Conservation (phyloP, 768 basidiomycete species). For the Coprinopsis sp. region DNA sequence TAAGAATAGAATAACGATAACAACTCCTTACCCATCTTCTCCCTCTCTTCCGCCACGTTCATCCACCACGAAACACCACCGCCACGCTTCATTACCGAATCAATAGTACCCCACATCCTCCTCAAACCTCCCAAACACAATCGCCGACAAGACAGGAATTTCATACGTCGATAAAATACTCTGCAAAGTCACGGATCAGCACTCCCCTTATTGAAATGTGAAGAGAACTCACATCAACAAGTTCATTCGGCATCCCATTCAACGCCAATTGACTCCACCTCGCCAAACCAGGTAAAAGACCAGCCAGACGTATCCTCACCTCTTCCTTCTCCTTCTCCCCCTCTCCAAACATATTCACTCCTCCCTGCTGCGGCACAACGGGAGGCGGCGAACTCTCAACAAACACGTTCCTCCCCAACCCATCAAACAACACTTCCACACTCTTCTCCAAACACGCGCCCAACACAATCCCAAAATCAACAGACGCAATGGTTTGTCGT, state of each 20-base stretch:
- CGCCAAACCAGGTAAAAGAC: constrained; percentile 74
- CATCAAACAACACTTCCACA: constrained; percentile 56
- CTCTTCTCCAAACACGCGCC: constrained; percentile 71
- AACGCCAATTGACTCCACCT: constrained; percentile 72
- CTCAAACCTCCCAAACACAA: constrained; percentile 67
- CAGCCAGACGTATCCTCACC: constrained; percentile 64
- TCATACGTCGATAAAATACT: constrained; percentile 59
- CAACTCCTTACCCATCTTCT: no score
- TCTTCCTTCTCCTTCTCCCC: constrained; percentile 25
- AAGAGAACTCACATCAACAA: constrained; percentile 64
- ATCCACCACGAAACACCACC: no score
- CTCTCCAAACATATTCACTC: background rate
- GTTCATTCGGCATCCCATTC: constrained; percentile 68
- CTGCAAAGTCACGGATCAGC: constrained; percentile 28
- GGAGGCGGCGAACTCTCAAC: constrained; percentile 13
- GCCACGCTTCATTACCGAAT: no score
- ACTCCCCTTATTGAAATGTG: background rate
- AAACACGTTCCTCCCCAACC: constrained; percentile 65
- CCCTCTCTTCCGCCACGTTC: no score
- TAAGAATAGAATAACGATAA: no score
- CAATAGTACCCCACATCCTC: constrained; percentile 43
- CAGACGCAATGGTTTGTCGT: constrained; percentile 51
- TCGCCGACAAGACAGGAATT: constrained; percentile 63
- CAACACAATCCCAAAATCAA: constrained; percentile 68
- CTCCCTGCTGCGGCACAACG: constrained; percentile 8